Conservation (phyloP, 2,329 filamentous ascomycete genomes). For the Talaromyces sp. region DNA sequence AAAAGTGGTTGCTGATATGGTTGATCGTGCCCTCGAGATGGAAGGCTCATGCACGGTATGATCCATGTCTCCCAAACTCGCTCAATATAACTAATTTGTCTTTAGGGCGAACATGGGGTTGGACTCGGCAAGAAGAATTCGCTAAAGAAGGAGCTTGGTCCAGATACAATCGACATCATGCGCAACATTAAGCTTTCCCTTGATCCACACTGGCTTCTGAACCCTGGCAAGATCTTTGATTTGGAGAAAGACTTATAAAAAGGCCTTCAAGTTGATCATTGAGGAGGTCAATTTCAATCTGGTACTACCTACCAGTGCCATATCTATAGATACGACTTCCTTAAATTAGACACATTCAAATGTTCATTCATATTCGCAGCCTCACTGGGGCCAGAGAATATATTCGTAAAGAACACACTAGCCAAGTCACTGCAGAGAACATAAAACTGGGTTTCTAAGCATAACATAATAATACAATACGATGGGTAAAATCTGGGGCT, state of each 20-base stretch:
- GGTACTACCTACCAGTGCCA: too few species aligned
- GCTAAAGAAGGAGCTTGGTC: constrained; percentile 75
- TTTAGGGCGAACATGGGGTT: constrained; percentile 77
- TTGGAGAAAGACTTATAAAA: constrained; percentile 35
- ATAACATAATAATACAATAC: too few species aligned
- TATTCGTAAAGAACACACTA: too few species aligned
- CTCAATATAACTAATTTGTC: constrained; percentile 6
- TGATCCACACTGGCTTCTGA: constrained; percentile 86
- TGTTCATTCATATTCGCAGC: too few species aligned
- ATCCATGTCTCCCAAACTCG: not conserved
- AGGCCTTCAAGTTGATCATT: too few species aligned
- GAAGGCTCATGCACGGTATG: constrained; percentile 79
- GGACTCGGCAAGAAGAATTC: constrained; percentile 85
- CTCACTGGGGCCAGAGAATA: too few species aligned
- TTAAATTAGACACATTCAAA: too few species aligned
- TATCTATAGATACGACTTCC: too few species aligned
- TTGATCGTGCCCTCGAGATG: constrained; percentile 87
- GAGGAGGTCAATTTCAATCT: not conserved
- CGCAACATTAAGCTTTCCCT: constrained; percentile 78
- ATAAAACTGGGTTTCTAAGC: too few species aligned
- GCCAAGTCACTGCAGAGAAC: too few species aligned
- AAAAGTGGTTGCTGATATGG: constrained; percentile 84
- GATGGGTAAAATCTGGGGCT: too few species aligned
- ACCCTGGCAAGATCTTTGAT: constrained; percentile 90
- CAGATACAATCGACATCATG: constrained; percentile 82